phyloP scores from a whole-genome alignment of 1,139 yeast species.

The Cylindricascospora bacillispora region DNA sequence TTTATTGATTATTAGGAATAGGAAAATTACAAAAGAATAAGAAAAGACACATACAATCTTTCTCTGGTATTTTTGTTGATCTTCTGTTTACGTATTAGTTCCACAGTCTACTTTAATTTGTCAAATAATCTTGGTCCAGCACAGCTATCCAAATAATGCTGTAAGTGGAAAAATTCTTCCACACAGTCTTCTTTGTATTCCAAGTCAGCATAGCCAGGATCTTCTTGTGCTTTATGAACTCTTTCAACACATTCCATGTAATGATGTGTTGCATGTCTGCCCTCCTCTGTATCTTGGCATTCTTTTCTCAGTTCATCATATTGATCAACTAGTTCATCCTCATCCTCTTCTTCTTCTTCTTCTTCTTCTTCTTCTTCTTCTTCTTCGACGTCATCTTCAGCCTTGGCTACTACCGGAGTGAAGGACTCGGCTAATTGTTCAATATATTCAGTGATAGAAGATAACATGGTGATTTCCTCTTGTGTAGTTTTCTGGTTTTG shows the following conservation, averaged over 20 bases:
- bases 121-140: constrained; percentile 84
- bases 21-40: too few relatives aligned
- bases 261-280: constrained; percentile 74
- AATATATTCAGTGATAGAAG: constrained; percentile 41
- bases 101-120: constrained; percentile 54
- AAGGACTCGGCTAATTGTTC: constrained; percentile 73
- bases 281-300: constrained; percentile 54
- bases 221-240: constrained; percentile 77
- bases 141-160: constrained; percentile 87
- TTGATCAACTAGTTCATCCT: constrained; percentile 61
- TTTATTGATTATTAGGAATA: too few relatives aligned
- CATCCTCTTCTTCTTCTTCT: constrained; percentile 68
- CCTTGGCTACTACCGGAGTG: constrained; percentile 71
- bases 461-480: constrained; percentile 30
- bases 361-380: constrained; percentile 51
- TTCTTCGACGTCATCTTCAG: constrained; percentile 36
- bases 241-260: constrained; percentile 91
- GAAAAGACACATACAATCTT: too few relatives aligned
- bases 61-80: too few relatives aligned
- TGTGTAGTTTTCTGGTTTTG: constrained; percentile 6
- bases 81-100: too few relatives aligned
- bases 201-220: constrained; percentile 64
- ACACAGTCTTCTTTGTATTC: constrained; percentile 94
- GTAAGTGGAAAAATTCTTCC: constrained; percentile 95
- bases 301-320: constrained; percentile 53